Percentiles rank a stretch among this genome's conserved stretches.
Evolutionary conservation across 2,329 filamentous ascomycete species (phyloP).

Genomic region (Cladobotryum protrusum): DNA sequence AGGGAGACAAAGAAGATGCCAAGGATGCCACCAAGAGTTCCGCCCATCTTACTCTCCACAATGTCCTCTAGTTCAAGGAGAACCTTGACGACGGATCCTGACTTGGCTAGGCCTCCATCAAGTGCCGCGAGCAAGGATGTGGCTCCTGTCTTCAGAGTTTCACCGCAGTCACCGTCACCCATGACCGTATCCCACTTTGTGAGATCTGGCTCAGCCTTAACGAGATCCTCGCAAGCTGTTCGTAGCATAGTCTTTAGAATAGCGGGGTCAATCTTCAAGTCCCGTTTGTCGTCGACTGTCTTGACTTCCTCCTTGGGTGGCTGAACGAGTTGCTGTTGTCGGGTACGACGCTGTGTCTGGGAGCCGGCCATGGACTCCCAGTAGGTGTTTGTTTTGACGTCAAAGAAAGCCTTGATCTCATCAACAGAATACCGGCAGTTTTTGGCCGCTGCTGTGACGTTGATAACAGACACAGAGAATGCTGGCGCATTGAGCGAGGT

Average conservation of each 20-base stretch:
- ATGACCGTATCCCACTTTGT: slow-evolving; percentile 58
- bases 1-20: slow-evolving; percentile 50
- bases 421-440: slow-evolving; percentile 40
- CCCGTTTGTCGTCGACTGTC: slow-evolving; percentile 32
- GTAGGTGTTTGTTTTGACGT: slow-evolving; percentile 53
- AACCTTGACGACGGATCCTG: slow-evolving; percentile 42
- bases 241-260: slow-evolving; percentile 51
- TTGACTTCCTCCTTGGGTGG: slow-evolving; percentile 29
- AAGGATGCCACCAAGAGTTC: slow-evolving; percentile 45
- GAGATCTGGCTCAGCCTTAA: slow-evolving; percentile 55
- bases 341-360: slow-evolving; percentile 31
- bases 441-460: slow-evolving; percentile 43
- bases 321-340: slow-evolving; percentile 38
- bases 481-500: slow-evolving; percentile 67
- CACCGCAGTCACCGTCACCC: slow-evolving; percentile 62
- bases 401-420: slow-evolving; percentile 58
- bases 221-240: slow-evolving; percentile 44
- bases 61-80: slow-evolving; percentile 47
- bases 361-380: slow-evolving; percentile 48
- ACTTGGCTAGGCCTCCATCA: slow-evolving; percentile 31
- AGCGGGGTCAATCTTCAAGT: slow-evolving; percentile 45
- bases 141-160: slow-evolving; percentile 52
- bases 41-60: slow-evolving; percentile 50
- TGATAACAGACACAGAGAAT: slow-evolving; percentile 63
- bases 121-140: slow-evolving; percentile 42